Evolutionary conservation across 768 basidiomycete species (phyloP), one percentile per base, ranked within the genome.

Genomic region (Tulasnella sp.): DNA sequence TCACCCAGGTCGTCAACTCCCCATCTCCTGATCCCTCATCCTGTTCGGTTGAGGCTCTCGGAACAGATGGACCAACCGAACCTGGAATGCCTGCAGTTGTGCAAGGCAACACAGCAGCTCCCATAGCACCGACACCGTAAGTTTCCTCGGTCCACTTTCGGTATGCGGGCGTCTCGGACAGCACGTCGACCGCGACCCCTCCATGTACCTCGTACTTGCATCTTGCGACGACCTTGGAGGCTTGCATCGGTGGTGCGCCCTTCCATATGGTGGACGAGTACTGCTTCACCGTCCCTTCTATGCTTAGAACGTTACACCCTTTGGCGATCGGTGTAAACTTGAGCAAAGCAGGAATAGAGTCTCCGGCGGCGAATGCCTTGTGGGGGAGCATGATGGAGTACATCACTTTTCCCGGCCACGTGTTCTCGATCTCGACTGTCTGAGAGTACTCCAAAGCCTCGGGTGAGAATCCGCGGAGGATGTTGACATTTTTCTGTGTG

Each of bases 391-490:
- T 87, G 68, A 91, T 81, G 4, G 86, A 84, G 70, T 95, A 97
- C 93, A 94, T 95, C 72, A 96, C 75, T 74, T 97, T 98, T 21
- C 86, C 86, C 0, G 95, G 93, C 95, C 95, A 98, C 15, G 92
- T 93, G 70, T 94, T 96, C 71, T 65, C 74, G 52, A 76, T 73
- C 70, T 98, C 95, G 60, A 96, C 79, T 1, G 91, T 91, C 69
- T 97, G 93, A 67, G 91, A 94, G 75, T 90, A 97, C 70, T 97
- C 95, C 65, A 96, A 79, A 0, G 94, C 86, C 63, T 93, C 91
- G 1, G 81, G 69, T 19, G 81, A 76, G 67, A 93, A 85, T 3
- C 85, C 81, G 48, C 92, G 82, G 50, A 87, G 65, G 62, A 98
- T 74, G 60, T 76, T 72, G 51, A 97, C 80, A 10, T 83, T 79